Evolutionary conservation across 495 filamentous ascomycete species (phyloP).

Genomic region (Apodospora peruviana): DNA sequence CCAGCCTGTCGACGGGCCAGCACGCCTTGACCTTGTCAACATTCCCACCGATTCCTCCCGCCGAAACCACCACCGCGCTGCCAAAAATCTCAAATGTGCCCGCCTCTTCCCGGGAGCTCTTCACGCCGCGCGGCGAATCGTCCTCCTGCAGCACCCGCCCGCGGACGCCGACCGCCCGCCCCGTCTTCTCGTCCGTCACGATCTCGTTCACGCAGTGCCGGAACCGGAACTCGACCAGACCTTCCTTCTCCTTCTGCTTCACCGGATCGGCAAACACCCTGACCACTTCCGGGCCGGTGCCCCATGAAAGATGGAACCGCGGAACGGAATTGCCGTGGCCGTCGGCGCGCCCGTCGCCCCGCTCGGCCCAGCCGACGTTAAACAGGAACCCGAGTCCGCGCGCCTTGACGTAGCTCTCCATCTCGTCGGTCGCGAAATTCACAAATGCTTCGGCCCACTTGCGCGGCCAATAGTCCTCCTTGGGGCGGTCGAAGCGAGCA

Average conservation of each 20-base stretch:
- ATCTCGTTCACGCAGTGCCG: constrained; percentile 45
- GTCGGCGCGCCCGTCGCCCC: constrained; percentile 40
- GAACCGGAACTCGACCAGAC: constrained; percentile 43
- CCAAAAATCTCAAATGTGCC: constrained; percentile 42
- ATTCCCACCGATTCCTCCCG: constrained; percentile 47
- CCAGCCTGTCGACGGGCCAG: constrained; percentile 44
- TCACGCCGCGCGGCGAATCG: constrained; percentile 34
- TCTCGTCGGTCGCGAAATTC: constrained; percentile 42
- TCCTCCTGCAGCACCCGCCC: constrained; percentile 42
- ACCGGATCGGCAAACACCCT: constrained; percentile 45
- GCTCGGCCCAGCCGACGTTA: constrained; percentile 48
- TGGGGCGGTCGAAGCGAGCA: constrained; percentile 43
- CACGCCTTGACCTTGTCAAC: constrained; percentile 43
- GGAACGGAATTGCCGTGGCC: constrained; percentile 50
- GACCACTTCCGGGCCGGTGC: constrained; percentile 47
- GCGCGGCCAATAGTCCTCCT: constrained; percentile 45
- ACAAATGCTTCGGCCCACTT: constrained; percentile 51
- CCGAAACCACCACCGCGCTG: constrained; percentile 37
- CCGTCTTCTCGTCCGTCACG: constrained; percentile 36
- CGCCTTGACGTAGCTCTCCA: constrained; percentile 44
- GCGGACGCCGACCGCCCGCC: constrained; percentile 40
- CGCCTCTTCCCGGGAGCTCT: constrained; percentile 32
- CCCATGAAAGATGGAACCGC: constrained; percentile 48
- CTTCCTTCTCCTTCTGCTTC: constrained; percentile 36
- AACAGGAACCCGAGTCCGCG: constrained; percentile 37